Evolutionary conservation across 495 filamentous ascomycete species (phyloP), one percentile per base, ranked within the genome.

Genomic region (Xylaria telfairii): DNA sequence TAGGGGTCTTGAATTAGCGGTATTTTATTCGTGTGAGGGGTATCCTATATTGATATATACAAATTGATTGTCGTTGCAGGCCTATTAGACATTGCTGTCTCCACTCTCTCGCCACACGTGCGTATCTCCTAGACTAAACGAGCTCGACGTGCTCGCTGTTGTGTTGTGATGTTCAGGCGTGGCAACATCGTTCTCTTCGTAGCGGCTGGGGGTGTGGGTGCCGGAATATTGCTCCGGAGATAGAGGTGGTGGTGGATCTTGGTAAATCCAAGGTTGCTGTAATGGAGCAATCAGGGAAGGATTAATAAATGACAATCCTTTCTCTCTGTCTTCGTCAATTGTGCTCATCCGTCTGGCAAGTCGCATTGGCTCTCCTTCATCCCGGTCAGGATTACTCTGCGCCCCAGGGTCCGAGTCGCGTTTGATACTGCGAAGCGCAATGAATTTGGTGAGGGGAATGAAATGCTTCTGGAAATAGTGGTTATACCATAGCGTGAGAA

Each of bases 371-470:
- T 64, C 74, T 2, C 76, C 77, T 41, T 76, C 75, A 51, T 82
- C 82, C 57, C 85, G 82, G 2, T 89, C 87, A 5, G 87, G 83
- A 72, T 89, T 85, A 49, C 71, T 78, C 59, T 73, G 71, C 10
- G 53, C 56, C 12, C 75, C 73, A 30, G 76, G 71, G 44, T 75
- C 75, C 28, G 75, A 71, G 8, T 69, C 72, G 15, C 75, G 71
- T 49, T 78, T 74, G 67, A 98, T 93, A 74, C 93, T 96, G 73
- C 92, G 86, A 39, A 99, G 82, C 37, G 96, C 93, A 77, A 98
- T 98, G 77, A 95, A 98, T 70, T 90, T 91, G 81, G 92, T 97
- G 63, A 98, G 80, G 0, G 95, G 95, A 71, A 92, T 91, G 72
- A 94, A 98, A 12, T 90, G 91, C 30, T 85, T 83, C 9, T 85